Conservation (phyloP, 2,329 filamentous ascomycete genomes). For the Lachnellula hyalina region DNA sequence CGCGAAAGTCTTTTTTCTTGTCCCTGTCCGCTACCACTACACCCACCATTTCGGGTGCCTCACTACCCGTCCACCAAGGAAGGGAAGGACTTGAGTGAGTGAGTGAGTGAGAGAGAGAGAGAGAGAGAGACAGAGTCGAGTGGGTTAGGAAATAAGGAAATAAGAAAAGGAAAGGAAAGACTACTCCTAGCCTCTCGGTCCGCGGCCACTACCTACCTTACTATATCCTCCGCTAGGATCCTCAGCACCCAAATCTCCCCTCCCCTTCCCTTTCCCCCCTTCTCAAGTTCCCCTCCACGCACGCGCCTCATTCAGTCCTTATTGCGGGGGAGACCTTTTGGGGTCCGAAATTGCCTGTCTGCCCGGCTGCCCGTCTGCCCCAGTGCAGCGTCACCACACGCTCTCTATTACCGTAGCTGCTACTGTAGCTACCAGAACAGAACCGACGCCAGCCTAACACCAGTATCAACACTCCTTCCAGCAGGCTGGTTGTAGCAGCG, state of each 20-base stretch:
- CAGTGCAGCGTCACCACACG: no score
- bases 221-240: constrained; percentile 7
- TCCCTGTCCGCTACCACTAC: no score
- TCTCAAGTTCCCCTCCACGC: constrained; percentile 1
- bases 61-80: no score
- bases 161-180: no score
- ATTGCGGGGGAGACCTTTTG: constrained; percentile 10
- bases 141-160: no score
- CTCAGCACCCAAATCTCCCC: neutral
- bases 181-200: no score
- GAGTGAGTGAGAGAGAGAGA: no score
- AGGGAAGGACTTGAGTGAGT: no score
- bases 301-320: neutral
- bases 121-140: no score
- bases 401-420: no score
- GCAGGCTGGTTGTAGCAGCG: neutral
- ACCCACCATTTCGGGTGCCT: no score
- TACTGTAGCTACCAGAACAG: neutral
- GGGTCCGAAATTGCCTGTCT: neutral
- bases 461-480: neutral
- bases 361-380: neutral
- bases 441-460: neutral
- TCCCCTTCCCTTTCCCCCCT: neutral
- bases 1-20: no score
- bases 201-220: neutral